phyloP scores from a whole-genome alignment of 179 eudicot species.

The Silene coronaria region DNA sequence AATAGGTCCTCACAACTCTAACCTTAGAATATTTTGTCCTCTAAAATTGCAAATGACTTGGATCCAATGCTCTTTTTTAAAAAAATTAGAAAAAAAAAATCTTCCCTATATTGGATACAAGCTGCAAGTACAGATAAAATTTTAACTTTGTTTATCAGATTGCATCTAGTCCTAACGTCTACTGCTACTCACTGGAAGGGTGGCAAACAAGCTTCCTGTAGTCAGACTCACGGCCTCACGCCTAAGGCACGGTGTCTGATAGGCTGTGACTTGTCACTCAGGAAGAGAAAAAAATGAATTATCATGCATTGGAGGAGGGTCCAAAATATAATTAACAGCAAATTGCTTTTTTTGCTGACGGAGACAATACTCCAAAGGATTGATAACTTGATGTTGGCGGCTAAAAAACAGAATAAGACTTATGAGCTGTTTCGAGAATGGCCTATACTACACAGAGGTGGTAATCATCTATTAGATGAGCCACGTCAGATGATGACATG shows the following conservation, averaged over 20 bases:
- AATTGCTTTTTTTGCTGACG: neutral
- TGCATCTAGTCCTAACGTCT: neutral
- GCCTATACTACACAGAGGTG: neutral
- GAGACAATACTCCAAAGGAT: neutral
- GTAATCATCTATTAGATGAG: neutral
- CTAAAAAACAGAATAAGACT: neutral
- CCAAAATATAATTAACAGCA: neutral
- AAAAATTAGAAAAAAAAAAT: neutral
- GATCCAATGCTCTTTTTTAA: neutral
- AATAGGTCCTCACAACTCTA: neutral
- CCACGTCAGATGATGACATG: neutral
- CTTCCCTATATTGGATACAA: neutral
- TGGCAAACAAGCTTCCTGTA: constrained; percentile 1
- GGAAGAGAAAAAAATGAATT: too few relatives aligned
- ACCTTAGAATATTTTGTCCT: neutral
- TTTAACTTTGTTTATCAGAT: neutral
- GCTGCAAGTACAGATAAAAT: neutral
- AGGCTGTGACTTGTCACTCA: too few relatives aligned
- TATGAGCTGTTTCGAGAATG: neutral
- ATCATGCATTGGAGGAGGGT: too few relatives aligned
- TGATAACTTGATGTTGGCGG: neutral
- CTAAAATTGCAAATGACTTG: neutral
- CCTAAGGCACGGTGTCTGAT: neutral
- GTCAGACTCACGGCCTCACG: neutral
- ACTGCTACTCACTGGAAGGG: neutral